Percentiles rank a stretch among this genome's conserved stretches.
Evolutionary conservation across 805 yeast genomes (phyloP).

Genomic region (Sugiyamaella boreocaroliniensis): DNA sequence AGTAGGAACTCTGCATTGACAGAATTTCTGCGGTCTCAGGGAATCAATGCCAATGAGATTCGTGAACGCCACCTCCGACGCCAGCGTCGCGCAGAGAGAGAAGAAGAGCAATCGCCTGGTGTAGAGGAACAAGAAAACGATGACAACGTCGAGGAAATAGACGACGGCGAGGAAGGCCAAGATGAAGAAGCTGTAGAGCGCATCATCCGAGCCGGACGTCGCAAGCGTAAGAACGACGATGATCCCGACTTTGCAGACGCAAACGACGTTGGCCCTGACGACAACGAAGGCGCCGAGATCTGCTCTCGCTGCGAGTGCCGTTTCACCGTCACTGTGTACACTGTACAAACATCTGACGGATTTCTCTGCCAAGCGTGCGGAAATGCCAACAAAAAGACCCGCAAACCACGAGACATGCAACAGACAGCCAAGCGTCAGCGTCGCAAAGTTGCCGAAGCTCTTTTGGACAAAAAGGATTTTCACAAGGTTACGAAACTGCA

Average conservation of each 20-base stretch:
- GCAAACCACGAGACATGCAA: constrained; percentile 45
- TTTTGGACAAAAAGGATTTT: constrained; percentile 61
- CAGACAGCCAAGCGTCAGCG: constrained; percentile 64
- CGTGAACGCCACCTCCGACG: constrained; percentile 32
- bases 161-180: constrained; percentile 18
- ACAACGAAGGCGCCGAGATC: constrained; percentile 49
- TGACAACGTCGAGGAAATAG: constrained; percentile 17
- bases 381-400: constrained; percentile 36
- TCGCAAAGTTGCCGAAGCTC: constrained; percentile 75
- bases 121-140: constrained; percentile 27
- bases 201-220: constrained; percentile 37
- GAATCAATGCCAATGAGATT: constrained; percentile 72
- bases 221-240: constrained; percentile 34
- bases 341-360: constrained; percentile 40
- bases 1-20: constrained; percentile 67
- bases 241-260: constrained; percentile 35
- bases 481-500: constrained; percentile 58
- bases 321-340: constrained; percentile 61
- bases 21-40: constrained; percentile 80
- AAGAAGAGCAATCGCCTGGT: constrained; percentile 31
- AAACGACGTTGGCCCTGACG: constrained; percentile 32
- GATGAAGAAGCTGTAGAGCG: constrained; percentile 8
- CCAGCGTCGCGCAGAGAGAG: constrained; percentile 8
- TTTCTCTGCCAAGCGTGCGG: constrained; percentile 63
- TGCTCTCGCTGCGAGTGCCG: constrained; percentile 58